Base-by-base conservation (phyloP, 352 stramenopile species). In the Globisporangium radiosum region DNA sequence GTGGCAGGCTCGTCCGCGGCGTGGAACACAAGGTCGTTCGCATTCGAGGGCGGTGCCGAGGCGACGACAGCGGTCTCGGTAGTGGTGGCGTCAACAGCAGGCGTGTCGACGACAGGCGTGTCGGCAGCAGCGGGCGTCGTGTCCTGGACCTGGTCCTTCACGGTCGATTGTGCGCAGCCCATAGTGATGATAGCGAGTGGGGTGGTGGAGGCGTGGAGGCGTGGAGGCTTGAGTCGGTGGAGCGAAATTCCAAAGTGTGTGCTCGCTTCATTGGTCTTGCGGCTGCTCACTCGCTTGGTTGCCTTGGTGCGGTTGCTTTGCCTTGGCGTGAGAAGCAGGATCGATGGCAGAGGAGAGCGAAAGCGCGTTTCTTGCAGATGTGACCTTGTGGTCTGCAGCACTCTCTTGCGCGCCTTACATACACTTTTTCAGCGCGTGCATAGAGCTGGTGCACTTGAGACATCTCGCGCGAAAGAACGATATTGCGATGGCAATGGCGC, bases 81-180 rank as follows among this genome's bases (percentile, higher is more conserved):
- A 33, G 25, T 33, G 25, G 25, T 33, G 25, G 25, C 43, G 4
- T 53, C 54, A 19, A 44, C 11, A n/a, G 48, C n/a, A 13, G 49
- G 19, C 4, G 37, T 33, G 25, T 37, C 48, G 9, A 19, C 25
- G 9, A 33, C 49, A 3, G 33, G 19, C 4, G 37, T 33, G 25
- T 37, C 48, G 9, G 48, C 25, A 19, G 49, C 49, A 3, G 33
- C 8, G 37, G 44, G 25, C 17, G 48, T 36, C 7, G 48, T 51
- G 56, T 78, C 70, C 15, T 78, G 52, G 45, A 85, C 70, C 49
- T 80, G 68, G 37, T 82, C 68, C 62, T 72, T 78, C 57, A 68
- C 61, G 54, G 72, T 84, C 55, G 78, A 88, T 70, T 87, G 76
- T 57, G 62, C 67, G 78, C 78, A 88, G 69, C 78, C 78, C 78